These are phyloP conservation scores for Cyclotella baltica DNA, from an alignment of 108 stramenopile species.

Conservation along the genomic window DNA sequence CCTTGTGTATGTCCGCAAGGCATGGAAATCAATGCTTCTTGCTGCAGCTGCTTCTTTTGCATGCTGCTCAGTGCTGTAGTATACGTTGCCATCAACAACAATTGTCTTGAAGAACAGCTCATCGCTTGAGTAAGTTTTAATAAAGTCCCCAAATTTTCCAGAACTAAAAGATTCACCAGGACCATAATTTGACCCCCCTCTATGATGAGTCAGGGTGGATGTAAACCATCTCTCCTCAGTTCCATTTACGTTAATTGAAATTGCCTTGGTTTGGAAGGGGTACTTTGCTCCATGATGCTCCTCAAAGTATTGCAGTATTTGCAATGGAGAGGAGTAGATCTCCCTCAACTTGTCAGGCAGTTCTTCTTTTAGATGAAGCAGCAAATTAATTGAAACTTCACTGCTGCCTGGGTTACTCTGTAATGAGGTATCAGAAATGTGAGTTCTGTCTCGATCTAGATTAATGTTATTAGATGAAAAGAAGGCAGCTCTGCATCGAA, in stretches of 20 bases:
- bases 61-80: neutral
- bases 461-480: no score
- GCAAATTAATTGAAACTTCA: neutral
- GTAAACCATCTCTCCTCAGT: constrained; percentile 1
- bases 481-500: no score
- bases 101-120: constrained; percentile 1
- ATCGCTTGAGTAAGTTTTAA: neutral
- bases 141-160: constrained; percentile 9
- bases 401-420: neutral
- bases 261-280: neutral
- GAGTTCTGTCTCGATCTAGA: no score
- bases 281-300: neutral
- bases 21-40: constrained; percentile 36
- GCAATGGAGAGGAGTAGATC: neutral
- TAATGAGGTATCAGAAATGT: no score
- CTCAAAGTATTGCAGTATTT: neutral
- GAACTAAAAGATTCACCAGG: neutral
- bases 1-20: constrained; percentile 4
- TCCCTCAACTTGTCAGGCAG: neutral
- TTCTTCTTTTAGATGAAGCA: no score
- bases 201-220: neutral
- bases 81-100: constrained; percentile 7
- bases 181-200: neutral
- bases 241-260: neutral
- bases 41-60: constrained; percentile 52